Evolutionary conservation across 768 basidiomycete species (phyloP).

Genomic region (Hirschioporus abietinus): DNA sequence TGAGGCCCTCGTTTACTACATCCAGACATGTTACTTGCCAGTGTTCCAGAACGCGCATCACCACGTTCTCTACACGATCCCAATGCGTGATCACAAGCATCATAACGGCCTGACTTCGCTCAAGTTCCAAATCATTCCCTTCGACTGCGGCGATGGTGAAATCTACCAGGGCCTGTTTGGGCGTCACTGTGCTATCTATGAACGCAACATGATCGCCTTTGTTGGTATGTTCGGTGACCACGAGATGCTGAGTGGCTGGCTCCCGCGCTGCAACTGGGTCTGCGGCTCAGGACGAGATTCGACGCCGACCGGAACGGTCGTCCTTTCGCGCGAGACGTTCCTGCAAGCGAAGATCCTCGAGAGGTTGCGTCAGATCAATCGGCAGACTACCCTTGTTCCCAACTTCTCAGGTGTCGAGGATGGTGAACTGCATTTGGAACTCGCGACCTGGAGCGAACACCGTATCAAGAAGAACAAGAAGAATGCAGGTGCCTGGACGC

Average conservation of each 20-base stretch:
- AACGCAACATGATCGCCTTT: conserved; percentile 20
- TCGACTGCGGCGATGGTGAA: conserved; percentile 18
- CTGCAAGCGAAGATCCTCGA: conserved; percentile 21
- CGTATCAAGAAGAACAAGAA: conserved; percentile 16
- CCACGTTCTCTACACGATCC: conserved; percentile 23
- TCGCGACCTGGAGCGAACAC: conserved; percentile 22
- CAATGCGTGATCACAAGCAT: conserved; percentile 13
- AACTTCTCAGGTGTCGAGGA: conserved; percentile 17
- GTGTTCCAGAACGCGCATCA: conserved; percentile 16
- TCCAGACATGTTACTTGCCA: conserved; percentile 21
- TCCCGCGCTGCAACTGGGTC: conserved; percentile 14
- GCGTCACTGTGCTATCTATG: conserved; percentile 12
- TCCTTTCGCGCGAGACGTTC: conserved; percentile 21
- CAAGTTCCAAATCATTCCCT: conserved; percentile 18
- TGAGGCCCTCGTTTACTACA: conserved; percentile 20
- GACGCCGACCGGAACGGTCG: conserved; percentile 21
- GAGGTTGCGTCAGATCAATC: conserved; percentile 22
- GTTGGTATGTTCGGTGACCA: conserved; percentile 20
- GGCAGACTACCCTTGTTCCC: conserved; percentile 23
- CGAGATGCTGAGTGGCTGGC: conserved; percentile 19
- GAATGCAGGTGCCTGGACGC: conserved; percentile 13
- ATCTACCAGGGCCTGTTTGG: conserved; percentile 18
- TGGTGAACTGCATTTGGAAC: conserved; percentile 15
- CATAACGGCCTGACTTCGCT: conserved; percentile 16
- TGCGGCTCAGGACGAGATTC: conserved; percentile 3